Percentiles rank a stretch among this genome's conserved stretches.
These are phyloP conservation scores for Backusella macrospora DNA, from an alignment of 192 early-diverging fungal genomes.

Conservation along the genomic window DNA sequence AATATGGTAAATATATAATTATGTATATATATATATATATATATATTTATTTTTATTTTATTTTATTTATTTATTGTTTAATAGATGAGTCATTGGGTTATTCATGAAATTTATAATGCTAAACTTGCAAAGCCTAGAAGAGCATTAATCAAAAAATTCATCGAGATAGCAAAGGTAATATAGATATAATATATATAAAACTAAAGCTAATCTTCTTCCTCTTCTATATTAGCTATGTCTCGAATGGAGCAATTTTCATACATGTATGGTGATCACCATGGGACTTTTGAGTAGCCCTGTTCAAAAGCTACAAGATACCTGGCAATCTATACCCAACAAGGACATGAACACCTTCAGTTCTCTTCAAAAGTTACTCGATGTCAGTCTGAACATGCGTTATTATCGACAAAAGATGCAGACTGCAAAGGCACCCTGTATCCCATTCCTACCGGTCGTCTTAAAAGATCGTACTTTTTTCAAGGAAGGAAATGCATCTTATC, in stretches of 20 bases:
- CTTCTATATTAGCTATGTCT: slow-evolving; percentile 45
- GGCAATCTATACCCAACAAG: slow-evolving; percentile 45
- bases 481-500: slow-evolving; percentile 55
- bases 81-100: slow-evolving; percentile 43
- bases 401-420: slow-evolving; percentile 57
- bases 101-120: slow-evolving; percentile 27
- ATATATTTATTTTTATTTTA: neutral
- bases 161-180: slow-evolving; percentile 42
- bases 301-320: slow-evolving; percentile 46
- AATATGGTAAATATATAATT: slow-evolving; percentile 34
- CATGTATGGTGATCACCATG: slow-evolving; percentile 64
- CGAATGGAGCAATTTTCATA: slow-evolving; percentile 67
- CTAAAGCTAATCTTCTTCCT: neutral
- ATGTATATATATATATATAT: neutral
- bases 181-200: neutral
- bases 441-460: slow-evolving; percentile 69
- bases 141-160: slow-evolving; percentile 31
- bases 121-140: slow-evolving; percentile 23
- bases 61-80: neutral
- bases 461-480: slow-evolving; percentile 77
- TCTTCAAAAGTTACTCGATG: slow-evolving; percentile 63
- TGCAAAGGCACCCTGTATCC: slow-evolving; percentile 54
- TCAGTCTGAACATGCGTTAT: slow-evolving; percentile 63
- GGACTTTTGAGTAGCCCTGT: slow-evolving; percentile 58
- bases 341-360: slow-evolving; percentile 47